A percentile compares a stretch with the other conserved stretches of the same genome.
These are phyloP conservation scores for Ophiostoma piceae DNA, from an alignment of 2,329 filamentous ascomycete genomes.

Conservation along the genomic window DNA sequence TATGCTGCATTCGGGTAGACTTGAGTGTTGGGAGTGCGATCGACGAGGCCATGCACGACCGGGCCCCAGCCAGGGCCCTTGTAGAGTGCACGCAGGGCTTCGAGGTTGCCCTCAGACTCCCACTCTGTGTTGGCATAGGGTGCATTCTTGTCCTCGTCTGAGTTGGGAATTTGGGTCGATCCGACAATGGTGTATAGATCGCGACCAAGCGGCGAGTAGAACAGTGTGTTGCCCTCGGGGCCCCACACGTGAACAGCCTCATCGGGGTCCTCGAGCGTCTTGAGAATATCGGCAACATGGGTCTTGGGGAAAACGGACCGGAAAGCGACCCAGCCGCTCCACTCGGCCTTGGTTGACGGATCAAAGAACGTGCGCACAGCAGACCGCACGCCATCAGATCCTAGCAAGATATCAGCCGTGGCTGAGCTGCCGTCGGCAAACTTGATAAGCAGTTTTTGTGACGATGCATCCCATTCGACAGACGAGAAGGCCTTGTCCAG, in stretches of 20 bases:
- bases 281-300: constrained; percentile 34
- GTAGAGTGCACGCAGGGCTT: constrained; percentile 36
- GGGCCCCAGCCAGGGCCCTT: constrained; percentile 39
- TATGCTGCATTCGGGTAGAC: constrained; percentile 42
- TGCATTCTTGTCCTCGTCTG: constrained; percentile 33
- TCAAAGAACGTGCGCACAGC: constrained; percentile 42
- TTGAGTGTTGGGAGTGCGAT: constrained; percentile 38
- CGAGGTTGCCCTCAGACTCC: constrained; percentile 38
- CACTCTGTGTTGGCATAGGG: constrained; percentile 32
- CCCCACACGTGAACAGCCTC: constrained; percentile 45
- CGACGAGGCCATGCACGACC: constrained; percentile 37
- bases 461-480: constrained; percentile 33
- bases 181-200: constrained; percentile 42
- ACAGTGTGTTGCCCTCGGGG: constrained; percentile 38
- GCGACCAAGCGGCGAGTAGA: constrained; percentile 40
- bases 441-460: constrained; percentile 34
- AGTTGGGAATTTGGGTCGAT: constrained; percentile 36
- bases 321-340: constrained; percentile 43
- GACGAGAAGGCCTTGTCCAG: constrained; percentile 40
- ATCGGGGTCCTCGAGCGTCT: constrained; percentile 33
- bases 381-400: constrained; percentile 51
- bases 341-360: constrained; percentile 37
- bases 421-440: constrained; percentile 46
- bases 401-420: constrained; percentile 45
- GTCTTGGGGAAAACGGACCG: constrained; percentile 42